A percentile compares a stretch with the other conserved stretches of the same genome.
Conservation (phyloP, 2,329 filamentous ascomycete genomes). For the Fusarium falciforme region DNA sequence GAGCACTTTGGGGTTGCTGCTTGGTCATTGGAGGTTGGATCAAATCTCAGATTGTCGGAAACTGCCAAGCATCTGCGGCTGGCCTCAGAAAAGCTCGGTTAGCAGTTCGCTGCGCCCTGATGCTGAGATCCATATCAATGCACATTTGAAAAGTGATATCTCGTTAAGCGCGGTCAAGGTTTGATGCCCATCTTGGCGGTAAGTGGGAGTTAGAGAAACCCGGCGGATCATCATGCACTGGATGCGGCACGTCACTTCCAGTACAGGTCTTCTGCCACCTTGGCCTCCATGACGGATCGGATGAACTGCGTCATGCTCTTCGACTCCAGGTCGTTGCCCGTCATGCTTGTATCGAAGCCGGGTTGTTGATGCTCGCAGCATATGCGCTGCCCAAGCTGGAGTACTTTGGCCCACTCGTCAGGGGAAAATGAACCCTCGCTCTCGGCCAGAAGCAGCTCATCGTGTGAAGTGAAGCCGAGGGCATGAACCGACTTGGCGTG, state of each 20-base stretch:
- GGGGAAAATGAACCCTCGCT: conserved; percentile 84
- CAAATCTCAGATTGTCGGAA: conserved; percentile 12
- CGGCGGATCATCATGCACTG: conserved; percentile 18
- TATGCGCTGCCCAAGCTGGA: conserved; percentile 71
- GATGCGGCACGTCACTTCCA: conserved; percentile 61
- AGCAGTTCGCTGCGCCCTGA: conserved; percentile 20
- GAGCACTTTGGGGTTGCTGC: conserved; percentile 8
- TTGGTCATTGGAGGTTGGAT: conserved; percentile 26
- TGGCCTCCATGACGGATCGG: conserved; percentile 68
- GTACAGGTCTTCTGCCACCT: conserved; percentile 64
- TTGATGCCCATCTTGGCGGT: conserved; percentile 34
- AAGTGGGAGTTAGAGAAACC: conserved; percentile 10
- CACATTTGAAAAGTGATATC: conserved; percentile 12
- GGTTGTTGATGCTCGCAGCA: conserved; percentile 65
- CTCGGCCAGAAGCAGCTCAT: conserved; percentile 80
- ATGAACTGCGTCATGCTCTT: conserved; percentile 69
- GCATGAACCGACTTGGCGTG: conserved; percentile 80
- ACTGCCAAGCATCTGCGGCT: conserved; percentile 7
- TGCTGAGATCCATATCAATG: conserved; percentile 26
- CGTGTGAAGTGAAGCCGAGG: conserved; percentile 81
- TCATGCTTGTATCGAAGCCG: conserved; percentile 57
- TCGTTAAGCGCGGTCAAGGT: conserved; percentile 26
- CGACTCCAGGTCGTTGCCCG: conserved; percentile 56
- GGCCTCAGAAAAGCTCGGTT: conserved; percentile 28
- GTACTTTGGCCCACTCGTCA: conserved; percentile 79